Conservation (phyloP, 1,284 basidiomycete species). For the Puccinia triticina region DNA sequence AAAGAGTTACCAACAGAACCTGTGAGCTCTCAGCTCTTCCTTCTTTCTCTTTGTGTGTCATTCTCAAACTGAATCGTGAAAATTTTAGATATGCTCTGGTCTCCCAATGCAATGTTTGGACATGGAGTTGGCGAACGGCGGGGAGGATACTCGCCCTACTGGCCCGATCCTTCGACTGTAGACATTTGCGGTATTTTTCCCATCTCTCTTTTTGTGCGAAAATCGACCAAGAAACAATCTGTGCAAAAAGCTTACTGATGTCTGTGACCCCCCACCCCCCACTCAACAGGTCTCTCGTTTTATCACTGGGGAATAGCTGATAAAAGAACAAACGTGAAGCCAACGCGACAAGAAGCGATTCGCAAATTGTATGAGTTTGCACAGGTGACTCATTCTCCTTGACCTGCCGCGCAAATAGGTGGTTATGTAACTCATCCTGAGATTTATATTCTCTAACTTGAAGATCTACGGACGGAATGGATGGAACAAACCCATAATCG, state of each 20-base stretch:
- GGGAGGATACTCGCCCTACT: conserved; percentile 36
- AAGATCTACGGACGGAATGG: conserved; percentile 36
- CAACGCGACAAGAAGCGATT: not conserved
- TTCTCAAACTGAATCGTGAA: not conserved
- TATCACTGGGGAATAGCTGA: conserved; percentile 34
- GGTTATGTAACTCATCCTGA: not conserved
- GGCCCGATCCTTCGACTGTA: not conserved
- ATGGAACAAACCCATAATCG: conserved; percentile 22
- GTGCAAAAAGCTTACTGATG: no score
- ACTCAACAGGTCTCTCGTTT: conserved; percentile 27
- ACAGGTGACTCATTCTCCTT: conserved; percentile 19
- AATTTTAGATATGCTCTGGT: conserved; percentile 27
- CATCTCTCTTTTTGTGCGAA: not conserved
- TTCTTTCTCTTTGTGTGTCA: not conserved
- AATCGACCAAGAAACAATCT: not conserved
- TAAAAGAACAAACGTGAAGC: conserved; percentile 7
- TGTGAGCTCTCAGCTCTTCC: not conserved
- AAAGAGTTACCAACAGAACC: not conserved
- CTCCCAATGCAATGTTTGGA: conserved; percentile 22
- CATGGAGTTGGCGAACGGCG: not conserved
- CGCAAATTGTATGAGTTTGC: conserved; percentile 21
- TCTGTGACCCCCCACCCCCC: not conserved
- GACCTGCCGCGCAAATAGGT: not conserved
- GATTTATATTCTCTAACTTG: not conserved
- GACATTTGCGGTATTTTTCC: conserved; percentile 14